phyloP scores from a whole-genome alignment of 2,329 filamentous ascomycete species.

The Ascochyta rabiei region DNA sequence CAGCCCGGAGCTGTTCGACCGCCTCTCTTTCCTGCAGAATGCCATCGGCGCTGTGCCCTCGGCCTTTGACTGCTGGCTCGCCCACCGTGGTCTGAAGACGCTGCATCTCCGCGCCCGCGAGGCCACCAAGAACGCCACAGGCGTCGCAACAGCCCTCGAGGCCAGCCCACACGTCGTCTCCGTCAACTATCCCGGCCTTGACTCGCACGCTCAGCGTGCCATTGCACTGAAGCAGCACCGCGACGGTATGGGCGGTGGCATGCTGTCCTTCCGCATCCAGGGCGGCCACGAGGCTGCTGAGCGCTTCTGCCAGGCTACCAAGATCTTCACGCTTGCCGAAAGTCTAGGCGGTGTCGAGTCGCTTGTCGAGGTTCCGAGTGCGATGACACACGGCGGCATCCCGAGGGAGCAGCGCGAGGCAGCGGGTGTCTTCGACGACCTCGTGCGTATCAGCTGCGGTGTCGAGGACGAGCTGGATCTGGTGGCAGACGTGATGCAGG shows the following conservation, averaged over 20 bases:
- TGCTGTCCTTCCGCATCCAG: slow-evolving; percentile 94
- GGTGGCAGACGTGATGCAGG: slow-evolving; percentile 79
- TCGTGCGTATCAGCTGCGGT: slow-evolving; percentile 91
- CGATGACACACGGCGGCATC: slow-evolving; percentile 97
- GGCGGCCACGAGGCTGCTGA: slow-evolving; percentile 86
- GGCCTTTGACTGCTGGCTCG: slow-evolving; percentile 96
- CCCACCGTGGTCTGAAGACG: slow-evolving; percentile 95
- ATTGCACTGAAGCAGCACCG: slow-evolving; percentile 93
- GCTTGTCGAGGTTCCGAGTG: slow-evolving; percentile 87
- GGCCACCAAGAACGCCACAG: slow-evolving; percentile 79
- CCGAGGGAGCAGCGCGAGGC: slow-evolving; percentile 88
- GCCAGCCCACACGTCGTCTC: slow-evolving; percentile 79
- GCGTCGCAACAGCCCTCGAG: slow-evolving; percentile 78
- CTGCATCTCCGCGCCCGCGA: slow-evolving; percentile 90
- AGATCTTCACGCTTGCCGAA: slow-evolving; percentile 92
- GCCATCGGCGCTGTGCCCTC: slow-evolving; percentile 95
- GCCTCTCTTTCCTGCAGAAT: slow-evolving; percentile 91
- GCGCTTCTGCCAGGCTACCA: slow-evolving; percentile 87
- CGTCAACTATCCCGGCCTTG: slow-evolving; percentile 94
- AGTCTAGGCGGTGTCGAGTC: slow-evolving; percentile 90
- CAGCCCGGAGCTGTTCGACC: slow-evolving; percentile 75
- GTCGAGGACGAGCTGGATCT: slow-evolving; percentile 90
- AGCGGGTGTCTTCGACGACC: slow-evolving; percentile 92
- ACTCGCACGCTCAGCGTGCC: slow-evolving; percentile 82
- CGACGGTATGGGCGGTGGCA: slow-evolving; percentile 91